phyloP scores from a whole-genome alignment of 495 filamentous ascomycete genomes.

The Penicillium antarcticum region DNA sequence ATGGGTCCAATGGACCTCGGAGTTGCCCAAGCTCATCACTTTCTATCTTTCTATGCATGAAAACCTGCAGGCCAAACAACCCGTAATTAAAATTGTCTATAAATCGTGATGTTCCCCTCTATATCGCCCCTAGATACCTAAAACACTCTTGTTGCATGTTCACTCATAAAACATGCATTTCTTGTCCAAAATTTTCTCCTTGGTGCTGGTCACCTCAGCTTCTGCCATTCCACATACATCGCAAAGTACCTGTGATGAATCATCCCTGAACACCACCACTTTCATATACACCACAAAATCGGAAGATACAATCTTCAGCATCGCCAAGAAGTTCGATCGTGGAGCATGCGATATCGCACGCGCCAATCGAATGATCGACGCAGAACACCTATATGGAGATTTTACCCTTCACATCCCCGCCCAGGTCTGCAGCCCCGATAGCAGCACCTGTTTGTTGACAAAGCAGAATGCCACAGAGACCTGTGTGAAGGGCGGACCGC shows the following conservation, averaged over 20 bases:
- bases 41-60: too few species aligned
- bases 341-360: conserved; percentile 15
- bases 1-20: too few species aligned
- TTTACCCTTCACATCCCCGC: conserved; percentile 9
- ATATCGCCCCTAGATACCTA: too few species aligned
- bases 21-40: too few species aligned
- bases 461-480: conserved; percentile 1
- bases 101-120: too few species aligned
- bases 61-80: too few species aligned
- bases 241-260: background rate
- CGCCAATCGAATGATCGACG: conserved; percentile 13
- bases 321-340: conserved; percentile 6
- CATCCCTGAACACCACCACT: background rate
- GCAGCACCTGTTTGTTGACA: conserved; percentile 7
- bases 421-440: conserved; percentile 5
- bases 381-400: conserved; percentile 4
- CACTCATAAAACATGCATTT: too few species aligned
- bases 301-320: conserved; percentile 9
- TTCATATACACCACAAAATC: conserved; percentile 1
- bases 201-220: too few species aligned
- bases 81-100: too few species aligned
- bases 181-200: too few species aligned
- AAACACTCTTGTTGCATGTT: too few species aligned
- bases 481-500: conserved; percentile 10
- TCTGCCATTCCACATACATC: too few species aligned